These are phyloP conservation scores for Pestalotiopsis sp. DNA, from an alignment of 2,329 filamentous ascomycete genomes.

Conservation along the genomic window DNA sequence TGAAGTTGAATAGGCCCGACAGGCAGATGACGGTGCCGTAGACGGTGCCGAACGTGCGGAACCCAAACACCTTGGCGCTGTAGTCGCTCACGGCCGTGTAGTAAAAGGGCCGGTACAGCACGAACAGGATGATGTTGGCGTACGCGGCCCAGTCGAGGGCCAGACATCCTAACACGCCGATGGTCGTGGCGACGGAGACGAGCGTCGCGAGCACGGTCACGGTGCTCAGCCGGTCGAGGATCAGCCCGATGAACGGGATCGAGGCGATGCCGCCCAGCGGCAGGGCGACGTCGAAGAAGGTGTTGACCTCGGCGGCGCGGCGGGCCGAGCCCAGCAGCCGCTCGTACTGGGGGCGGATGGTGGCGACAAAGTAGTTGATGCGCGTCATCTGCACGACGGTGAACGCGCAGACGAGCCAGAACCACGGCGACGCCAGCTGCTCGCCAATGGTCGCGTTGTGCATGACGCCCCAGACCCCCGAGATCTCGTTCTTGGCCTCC, in stretches of 20 bases:
- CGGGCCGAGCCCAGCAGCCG: constrained; percentile 67
- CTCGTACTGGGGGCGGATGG: constrained; percentile 80
- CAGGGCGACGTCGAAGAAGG: constrained; percentile 84
- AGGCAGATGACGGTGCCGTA: constrained; percentile 89
- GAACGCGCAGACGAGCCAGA: constrained; percentile 80
- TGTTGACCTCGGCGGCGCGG: constrained; percentile 72
- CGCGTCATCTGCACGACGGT: constrained; percentile 77
- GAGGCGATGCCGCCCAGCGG: constrained; percentile 83
- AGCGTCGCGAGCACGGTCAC: constrained; percentile 71
- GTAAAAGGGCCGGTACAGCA: constrained; percentile 85
- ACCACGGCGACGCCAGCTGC: constrained; percentile 83
- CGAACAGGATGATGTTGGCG: constrained; percentile 76
- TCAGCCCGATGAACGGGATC: constrained; percentile 80
- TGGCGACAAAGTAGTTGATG: constrained; percentile 94
- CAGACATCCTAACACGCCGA: constrained; percentile 77
- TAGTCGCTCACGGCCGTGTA: constrained; percentile 92
- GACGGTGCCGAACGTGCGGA: constrained; percentile 90
- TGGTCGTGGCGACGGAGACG: constrained; percentile 71
- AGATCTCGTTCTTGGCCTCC: constrained; percentile 69
- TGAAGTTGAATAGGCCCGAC: constrained; percentile 82
- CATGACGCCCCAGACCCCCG: constrained; percentile 85
- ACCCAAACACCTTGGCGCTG: constrained; percentile 88
- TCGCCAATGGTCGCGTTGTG: constrained; percentile 71
- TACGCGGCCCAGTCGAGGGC: constrained; percentile 73
- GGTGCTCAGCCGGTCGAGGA: constrained; percentile 79